A percentile compares a stretch with the other conserved stretches of the same genome.
Conservation (phyloP, 2,329 filamentous ascomycete genomes). For the Zymoseptoria ardabiliae region DNA sequence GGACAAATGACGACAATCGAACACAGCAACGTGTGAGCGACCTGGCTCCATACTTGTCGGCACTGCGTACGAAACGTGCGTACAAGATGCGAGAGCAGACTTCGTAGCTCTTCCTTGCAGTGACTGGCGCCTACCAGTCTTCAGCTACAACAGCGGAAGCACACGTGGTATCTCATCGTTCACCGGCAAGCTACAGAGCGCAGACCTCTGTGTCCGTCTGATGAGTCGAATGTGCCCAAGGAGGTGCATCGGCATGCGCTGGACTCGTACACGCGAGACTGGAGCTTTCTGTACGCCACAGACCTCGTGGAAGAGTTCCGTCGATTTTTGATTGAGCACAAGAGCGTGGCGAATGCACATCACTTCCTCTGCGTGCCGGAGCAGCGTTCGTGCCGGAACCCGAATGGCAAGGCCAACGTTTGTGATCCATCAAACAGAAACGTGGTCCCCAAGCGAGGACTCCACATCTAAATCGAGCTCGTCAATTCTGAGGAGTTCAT, state of each 20-base stretch:
- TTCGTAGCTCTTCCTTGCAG: background rate
- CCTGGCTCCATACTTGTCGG: background rate
- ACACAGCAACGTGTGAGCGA: background rate
- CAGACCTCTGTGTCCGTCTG: background rate
- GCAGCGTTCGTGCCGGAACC: background rate
- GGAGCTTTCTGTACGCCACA: background rate
- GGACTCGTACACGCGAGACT: background rate
- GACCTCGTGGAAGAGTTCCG: background rate
- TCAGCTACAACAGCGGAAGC: background rate
- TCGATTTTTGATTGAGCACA: background rate
- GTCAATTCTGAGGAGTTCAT: background rate
- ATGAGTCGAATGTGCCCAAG: background rate
- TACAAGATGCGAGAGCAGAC: background rate
- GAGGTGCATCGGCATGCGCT: background rate
- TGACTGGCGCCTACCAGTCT: background rate
- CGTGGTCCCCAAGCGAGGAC: background rate
- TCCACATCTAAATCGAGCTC: background rate
- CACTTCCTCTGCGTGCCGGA: background rate
- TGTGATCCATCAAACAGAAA: background rate
- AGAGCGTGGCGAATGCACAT: background rate
- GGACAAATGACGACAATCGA: too few relatives aligned
- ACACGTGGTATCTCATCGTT: background rate
- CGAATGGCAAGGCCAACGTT: background rate
- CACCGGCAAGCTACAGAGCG: background rate
- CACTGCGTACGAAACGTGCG: background rate